Evolutionary conservation across 768 basidiomycete species (phyloP).

Genomic region (Trametes villosa): DNA sequence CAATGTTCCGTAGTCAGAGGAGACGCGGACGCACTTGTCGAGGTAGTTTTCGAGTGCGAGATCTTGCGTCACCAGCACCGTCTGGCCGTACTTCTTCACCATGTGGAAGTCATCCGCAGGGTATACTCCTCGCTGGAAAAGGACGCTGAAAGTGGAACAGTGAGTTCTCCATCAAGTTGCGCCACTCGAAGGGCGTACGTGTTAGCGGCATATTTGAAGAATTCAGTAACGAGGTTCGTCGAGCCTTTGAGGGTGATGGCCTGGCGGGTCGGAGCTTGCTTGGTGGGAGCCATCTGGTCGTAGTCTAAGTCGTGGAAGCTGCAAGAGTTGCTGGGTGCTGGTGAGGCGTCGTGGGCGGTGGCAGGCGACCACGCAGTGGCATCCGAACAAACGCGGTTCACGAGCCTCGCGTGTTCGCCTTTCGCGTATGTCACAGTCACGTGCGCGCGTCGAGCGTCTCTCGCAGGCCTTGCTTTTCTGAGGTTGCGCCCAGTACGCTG

Average conservation of each 20-base stretch:
- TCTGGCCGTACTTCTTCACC: slow-evolving; percentile 99
- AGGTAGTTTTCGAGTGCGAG: slow-evolving; percentile 92
- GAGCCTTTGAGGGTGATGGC: slow-evolving; percentile 96
- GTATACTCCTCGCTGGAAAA: slow-evolving; percentile 97
- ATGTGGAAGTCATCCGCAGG: slow-evolving; percentile 98
- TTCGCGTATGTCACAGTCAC: slow-evolving; percentile 27
- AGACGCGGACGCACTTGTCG: slow-evolving; percentile 55
- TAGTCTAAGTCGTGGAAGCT: neutral
- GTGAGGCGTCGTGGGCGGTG: neutral
- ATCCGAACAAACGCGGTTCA: slow-evolving; percentile 22
- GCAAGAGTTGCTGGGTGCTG: too few species aligned
- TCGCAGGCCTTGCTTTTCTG: neutral
- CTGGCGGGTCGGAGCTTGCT: slow-evolving; percentile 58
- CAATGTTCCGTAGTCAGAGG: slow-evolving; percentile 6
- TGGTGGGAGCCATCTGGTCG: slow-evolving; percentile 44
- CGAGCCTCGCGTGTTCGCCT: slow-evolving; percentile 5
- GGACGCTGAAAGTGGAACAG: slow-evolving; percentile 57
- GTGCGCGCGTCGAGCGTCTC: slow-evolving; percentile 20
- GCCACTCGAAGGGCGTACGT: slow-evolving; percentile 59
- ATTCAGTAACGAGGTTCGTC: slow-evolving; percentile 91
- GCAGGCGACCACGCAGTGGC: neutral
- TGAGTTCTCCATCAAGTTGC: neutral
- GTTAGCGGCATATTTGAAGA: slow-evolving; percentile 99
- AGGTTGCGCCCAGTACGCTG: too few species aligned
- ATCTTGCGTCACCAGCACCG: slow-evolving; percentile 93